Percentiles rank a stretch among this genome's conserved stretches.
Evolutionary conservation across 2,329 filamentous ascomycete species (phyloP).

Genomic region (Aspergillus floridensis): DNA sequence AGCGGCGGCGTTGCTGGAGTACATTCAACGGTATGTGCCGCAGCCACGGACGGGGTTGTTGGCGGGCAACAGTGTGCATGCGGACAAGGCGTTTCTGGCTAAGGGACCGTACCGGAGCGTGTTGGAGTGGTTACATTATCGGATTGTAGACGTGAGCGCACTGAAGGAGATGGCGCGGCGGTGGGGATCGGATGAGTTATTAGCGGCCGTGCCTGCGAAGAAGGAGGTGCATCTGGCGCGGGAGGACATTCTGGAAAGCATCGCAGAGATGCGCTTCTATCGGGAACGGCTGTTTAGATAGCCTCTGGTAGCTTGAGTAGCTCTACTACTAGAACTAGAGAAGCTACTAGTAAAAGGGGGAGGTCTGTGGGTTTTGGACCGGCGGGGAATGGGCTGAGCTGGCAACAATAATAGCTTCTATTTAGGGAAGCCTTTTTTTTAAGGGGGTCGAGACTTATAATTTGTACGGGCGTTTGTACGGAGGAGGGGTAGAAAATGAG

Average conservation of each 20-base stretch:
- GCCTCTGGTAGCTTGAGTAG: background rate
- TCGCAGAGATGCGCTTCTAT: slow-evolving; percentile 85
- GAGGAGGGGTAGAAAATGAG: background rate
- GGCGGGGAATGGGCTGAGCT: background rate
- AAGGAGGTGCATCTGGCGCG: slow-evolving; percentile 75
- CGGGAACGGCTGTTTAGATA: slow-evolving; percentile 63
- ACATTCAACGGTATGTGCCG: slow-evolving; percentile 72
- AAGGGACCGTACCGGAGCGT: slow-evolving; percentile 71
- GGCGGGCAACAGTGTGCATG: slow-evolving; percentile 91
- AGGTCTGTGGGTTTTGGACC: background rate
- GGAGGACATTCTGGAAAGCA: slow-evolving; percentile 92
- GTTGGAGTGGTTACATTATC: slow-evolving; percentile 77
- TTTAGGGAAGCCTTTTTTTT: background rate
- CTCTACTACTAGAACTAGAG: background rate
- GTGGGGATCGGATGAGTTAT: slow-evolving; percentile 67
- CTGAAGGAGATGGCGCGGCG: slow-evolving; percentile 86
- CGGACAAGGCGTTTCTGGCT: slow-evolving; percentile 77
- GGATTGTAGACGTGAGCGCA: slow-evolving; percentile 86
- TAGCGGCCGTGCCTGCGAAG: slow-evolving; percentile 67
- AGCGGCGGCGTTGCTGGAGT: slow-evolving; percentile 69
- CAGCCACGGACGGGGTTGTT: slow-evolving; percentile 66
- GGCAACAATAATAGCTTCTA: background rate
- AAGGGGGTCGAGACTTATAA: background rate
- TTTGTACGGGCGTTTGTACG: background rate
- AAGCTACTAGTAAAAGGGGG: background rate